Conservation (phyloP, 768 basidiomycete genomes). For the Russula griseocarnosa region DNA sequence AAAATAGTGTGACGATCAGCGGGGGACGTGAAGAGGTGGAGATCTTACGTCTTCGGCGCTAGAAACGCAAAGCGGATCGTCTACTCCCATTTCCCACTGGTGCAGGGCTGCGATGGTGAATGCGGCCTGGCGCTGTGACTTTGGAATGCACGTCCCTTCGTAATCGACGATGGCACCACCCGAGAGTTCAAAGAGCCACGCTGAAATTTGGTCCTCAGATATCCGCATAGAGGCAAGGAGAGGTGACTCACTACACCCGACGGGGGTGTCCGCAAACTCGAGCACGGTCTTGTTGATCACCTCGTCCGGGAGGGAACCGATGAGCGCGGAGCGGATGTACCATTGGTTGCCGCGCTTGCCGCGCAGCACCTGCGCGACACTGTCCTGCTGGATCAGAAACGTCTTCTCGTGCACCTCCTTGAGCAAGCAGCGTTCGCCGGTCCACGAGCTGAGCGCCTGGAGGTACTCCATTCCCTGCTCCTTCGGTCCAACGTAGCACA, state of each 20-base stretch:
- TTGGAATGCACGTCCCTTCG: constrained; percentile 70
- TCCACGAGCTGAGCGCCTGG: constrained; percentile 84
- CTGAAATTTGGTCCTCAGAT: constrained; percentile 39
- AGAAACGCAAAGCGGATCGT: constrained; percentile 74
- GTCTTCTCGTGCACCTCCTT: constrained; percentile 90
- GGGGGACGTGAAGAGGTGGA: not conserved
- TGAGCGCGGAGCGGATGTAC: constrained; percentile 85
- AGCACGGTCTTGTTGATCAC: constrained; percentile 79
- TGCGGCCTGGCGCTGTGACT: constrained; percentile 69
- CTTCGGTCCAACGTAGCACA: constrained; percentile 80
- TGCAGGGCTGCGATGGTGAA: constrained; percentile 89
- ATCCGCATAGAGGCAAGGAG: not conserved
- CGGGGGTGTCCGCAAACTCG: constrained; percentile 76
- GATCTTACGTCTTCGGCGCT: constrained; percentile 72
- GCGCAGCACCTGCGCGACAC: constrained; percentile 83
- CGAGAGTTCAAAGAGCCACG: constrained; percentile 90
- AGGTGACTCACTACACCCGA: constrained; percentile 77
- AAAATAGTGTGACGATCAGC: constrained; percentile 18
- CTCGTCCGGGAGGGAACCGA: constrained; percentile 81
- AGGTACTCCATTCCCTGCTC: constrained; percentile 73
- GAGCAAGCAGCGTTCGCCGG: constrained; percentile 77
- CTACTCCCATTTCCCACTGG: constrained; percentile 84
- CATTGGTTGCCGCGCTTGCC: constrained; percentile 82
- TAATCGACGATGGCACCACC: constrained; percentile 78
- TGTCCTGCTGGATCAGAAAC: constrained; percentile 87